phyloP scores from a whole-genome alignment of 1,284 basidiomycete species.

The Cutaneotrichosporon cyanovorans region DNA sequence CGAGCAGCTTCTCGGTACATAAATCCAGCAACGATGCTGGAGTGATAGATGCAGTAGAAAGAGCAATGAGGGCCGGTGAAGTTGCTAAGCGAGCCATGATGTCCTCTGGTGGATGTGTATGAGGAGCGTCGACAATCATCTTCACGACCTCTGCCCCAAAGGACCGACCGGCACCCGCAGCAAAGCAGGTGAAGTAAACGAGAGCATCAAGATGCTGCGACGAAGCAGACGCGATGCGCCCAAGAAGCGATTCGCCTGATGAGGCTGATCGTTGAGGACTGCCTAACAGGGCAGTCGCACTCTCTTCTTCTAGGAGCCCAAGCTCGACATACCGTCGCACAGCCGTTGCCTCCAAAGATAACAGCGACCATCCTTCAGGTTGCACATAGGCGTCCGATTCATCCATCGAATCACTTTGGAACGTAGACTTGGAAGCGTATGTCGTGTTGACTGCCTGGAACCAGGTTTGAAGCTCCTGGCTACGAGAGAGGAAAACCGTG shows the following conservation, averaged over 20 bases:
- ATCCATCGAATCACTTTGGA: constrained; percentile 24
- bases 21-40: constrained; percentile 21
- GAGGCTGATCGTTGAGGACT: constrained; percentile 13
- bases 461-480: constrained; percentile 2
- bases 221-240: constrained; percentile 21
- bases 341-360: constrained; percentile 24
- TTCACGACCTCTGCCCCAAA: constrained; percentile 25
- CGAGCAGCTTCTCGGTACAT: constrained; percentile 21
- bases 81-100: constrained; percentile 28
- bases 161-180: constrained; percentile 21
- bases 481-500: constrained; percentile 6
- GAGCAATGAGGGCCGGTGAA: constrained; percentile 23
- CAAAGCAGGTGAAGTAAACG: constrained; percentile 22
- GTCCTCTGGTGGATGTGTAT: constrained; percentile 26
- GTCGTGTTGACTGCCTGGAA: constrained; percentile 7
- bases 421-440: constrained; percentile 15
- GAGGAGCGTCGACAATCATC: constrained; percentile 22
- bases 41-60: constrained; percentile 18
- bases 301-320: constrained; percentile 21
- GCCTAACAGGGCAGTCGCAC: constrained; percentile 17
- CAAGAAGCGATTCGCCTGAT: constrained; percentile 23
- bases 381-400: constrained; percentile 26
- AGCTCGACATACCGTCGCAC: constrained; percentile 24
- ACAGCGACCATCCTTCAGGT: constrained; percentile 35
- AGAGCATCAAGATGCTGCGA: constrained; percentile 28